Percentiles rank a stretch among this genome's conserved stretches.
These are phyloP conservation scores for Cladorrhinum sp. DNA, from an alignment of 2,329 filamentous ascomycete genomes.

Conservation along the genomic window DNA sequence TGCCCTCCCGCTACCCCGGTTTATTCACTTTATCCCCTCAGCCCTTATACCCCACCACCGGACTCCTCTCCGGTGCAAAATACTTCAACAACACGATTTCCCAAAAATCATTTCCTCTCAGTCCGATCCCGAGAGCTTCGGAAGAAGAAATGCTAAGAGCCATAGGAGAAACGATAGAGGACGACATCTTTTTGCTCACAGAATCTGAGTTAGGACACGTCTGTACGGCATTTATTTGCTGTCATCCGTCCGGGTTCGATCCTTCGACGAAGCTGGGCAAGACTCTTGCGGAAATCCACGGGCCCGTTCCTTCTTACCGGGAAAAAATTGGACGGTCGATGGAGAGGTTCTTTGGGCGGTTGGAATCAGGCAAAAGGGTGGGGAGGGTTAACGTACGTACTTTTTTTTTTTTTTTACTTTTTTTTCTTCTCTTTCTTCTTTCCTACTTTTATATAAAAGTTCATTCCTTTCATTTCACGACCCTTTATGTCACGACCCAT, in stretches of 20 bases:
- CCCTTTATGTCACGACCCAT: no score
- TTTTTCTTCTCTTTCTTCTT: not conserved
- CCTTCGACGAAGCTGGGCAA: constrained; percentile 49
- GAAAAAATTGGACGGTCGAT: constrained; percentile 54
- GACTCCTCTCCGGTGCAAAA: no score
- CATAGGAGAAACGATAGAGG: constrained; percentile 51
- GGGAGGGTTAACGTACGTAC: constrained; percentile 48
- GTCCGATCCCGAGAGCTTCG: constrained; percentile 29
- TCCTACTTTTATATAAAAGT: not conserved
- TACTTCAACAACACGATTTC: constrained; percentile 42
- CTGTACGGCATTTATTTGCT: constrained; percentile 49
- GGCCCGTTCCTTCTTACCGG: constrained; percentile 51
- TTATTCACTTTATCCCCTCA: constrained; percentile 37
- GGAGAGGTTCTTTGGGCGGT: constrained; percentile 50
- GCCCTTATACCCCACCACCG: not conserved
- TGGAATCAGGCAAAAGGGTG: constrained; percentile 47
- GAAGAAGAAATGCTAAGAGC: constrained; percentile 36
- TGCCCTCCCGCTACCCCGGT: constrained; percentile 49
- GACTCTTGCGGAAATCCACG: constrained; percentile 48
- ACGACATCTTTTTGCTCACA: constrained; percentile 51
- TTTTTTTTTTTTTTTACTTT: not conserved
- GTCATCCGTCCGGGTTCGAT: constrained; percentile 52
- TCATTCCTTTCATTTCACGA: no score
- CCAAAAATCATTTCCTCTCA: constrained; percentile 28
- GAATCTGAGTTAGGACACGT: constrained; percentile 39